A percentile compares a stretch with the other conserved stretches of the same genome.
These are phyloP conservation scores for Phoma sp. DNA, from an alignment of 2,329 filamentous ascomycete species.

Conservation along the genomic window DNA sequence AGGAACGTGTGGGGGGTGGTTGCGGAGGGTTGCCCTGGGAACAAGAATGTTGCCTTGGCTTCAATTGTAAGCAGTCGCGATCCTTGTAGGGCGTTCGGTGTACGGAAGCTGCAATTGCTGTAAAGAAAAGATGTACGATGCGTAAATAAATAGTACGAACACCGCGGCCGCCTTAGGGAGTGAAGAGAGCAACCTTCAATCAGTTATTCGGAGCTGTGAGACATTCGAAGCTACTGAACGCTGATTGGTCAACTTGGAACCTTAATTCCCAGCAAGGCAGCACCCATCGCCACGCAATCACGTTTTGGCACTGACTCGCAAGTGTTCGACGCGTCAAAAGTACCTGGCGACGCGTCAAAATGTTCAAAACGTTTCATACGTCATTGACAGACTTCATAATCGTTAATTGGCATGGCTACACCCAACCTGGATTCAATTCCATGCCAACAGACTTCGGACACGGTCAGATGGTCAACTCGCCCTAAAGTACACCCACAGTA, in stretches of 20 bases:
- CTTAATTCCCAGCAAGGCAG: constrained; percentile 10
- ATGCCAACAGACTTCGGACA: too few species aligned
- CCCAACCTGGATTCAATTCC: background rate
- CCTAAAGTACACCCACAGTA: too few species aligned
- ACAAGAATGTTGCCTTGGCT: constrained; percentile 19
- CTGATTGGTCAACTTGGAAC: constrained; percentile 11
- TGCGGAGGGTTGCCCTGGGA: constrained; percentile 34
- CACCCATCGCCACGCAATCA: constrained; percentile 17
- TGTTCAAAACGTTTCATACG: background rate
- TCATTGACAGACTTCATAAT: background rate
- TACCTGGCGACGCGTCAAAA: background rate
- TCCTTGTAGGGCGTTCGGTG: background rate
- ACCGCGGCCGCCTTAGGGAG: constrained; percentile 21
- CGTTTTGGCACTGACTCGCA: constrained; percentile 16
- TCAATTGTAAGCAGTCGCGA: constrained; percentile 24
- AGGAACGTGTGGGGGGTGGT: constrained; percentile 15
- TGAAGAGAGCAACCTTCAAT: constrained; percentile 24
- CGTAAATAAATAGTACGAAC: constrained; percentile 16
- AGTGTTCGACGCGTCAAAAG: constrained; percentile 4
- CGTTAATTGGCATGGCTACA: background rate
- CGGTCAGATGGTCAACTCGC: too few species aligned
- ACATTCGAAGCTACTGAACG: constrained; percentile 10
- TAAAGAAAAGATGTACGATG: constrained; percentile 18
- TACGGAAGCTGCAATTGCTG: constrained; percentile 21
- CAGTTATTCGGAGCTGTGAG: constrained; percentile 29